Base-by-base conservation (phyloP, 2,329 filamentous ascomycete genomes). In the Bipolaris gigantea region DNA sequence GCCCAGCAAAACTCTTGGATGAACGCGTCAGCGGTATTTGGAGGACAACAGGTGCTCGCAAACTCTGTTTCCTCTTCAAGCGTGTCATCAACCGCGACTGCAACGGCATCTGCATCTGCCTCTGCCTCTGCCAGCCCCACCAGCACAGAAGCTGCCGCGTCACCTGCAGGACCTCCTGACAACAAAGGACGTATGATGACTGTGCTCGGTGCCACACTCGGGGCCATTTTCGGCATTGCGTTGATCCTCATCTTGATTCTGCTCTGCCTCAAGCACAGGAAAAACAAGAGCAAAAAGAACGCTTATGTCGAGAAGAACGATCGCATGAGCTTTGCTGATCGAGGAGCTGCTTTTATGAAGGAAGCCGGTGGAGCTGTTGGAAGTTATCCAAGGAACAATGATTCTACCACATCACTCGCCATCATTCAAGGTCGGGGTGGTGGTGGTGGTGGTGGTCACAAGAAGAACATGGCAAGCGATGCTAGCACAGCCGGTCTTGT, bases 161-260 rank as follows among this genome's bases (percentile, higher is more conserved):
- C 63, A 48, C 60, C 57, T 41, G 63, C 52, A 38, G 62, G 52
- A 43, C 48, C 69, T 56, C 71, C 65, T 27, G 71, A 71, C 54
- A 73, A 71, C 58, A 75, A 80, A 60, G 65, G 70, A 78, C 81
- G 74, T 62, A 85, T 75, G 68, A 61, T 81, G 49, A 76, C 85
- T 7, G 88, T 96, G 25, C 81, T 97, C 1, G 92, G 90, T 32
- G 89, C 90, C 46, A 89, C 89, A 0, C 81, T 97, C 1, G 92
- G 92, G 11, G 86, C 87, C n/a, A 85, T 96, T 19, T 83, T 89
- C 48, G 91, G 89, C 16, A 78, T 91, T 48, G 85, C 88, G 18
- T 76, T 85, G 0, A 70, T 96, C 6, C 77, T 95, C n/a, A 80
- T 89, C 23, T 72, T 89, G 1, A 70, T 91, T n/a, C 80, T 97